phyloP scores from a whole-genome alignment of 106 monocot genomes.

The Phalaenopsis equestris region DNA sequence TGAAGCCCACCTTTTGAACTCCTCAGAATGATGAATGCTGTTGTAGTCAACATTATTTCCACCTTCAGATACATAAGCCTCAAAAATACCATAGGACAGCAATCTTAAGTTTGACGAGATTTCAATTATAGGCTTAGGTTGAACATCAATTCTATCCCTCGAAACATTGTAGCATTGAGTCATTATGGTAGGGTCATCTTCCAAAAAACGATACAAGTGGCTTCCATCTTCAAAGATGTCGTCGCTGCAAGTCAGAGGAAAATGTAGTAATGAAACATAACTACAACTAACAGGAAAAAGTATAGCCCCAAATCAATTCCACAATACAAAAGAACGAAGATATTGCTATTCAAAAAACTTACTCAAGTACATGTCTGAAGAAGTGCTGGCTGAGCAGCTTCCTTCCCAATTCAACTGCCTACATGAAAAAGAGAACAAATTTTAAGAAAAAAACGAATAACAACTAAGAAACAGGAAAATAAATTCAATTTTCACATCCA shows the following conservation, averaged over 20 bases:
- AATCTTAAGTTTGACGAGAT: conserved; percentile 64
- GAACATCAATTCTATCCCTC: conserved; percentile 50
- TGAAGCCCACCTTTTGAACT: conserved; percentile 60
- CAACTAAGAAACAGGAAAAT: neutral
- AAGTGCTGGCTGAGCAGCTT: conserved; percentile 69
- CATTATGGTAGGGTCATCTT: conserved; percentile 66
- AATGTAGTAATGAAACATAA: neutral
- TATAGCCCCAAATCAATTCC: neutral
- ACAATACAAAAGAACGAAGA: neutral
- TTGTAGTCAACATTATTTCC: conserved; percentile 76
- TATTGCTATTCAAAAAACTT: conserved; percentile 18
- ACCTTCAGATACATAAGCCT: conserved; percentile 93
- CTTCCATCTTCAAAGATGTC: conserved; percentile 94
- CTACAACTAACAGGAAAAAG: neutral
- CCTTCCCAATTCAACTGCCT: conserved; percentile 89
- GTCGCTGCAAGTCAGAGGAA: conserved; percentile 44
- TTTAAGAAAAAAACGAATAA: neutral
- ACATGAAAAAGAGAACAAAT: neutral
- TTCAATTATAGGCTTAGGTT: conserved; percentile 71
- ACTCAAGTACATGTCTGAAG: conserved; percentile 82
- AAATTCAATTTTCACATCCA: neutral
- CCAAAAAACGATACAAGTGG: conserved; percentile 80
- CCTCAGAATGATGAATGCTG: conserved; percentile 64
- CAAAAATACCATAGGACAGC: conserved; percentile 68
- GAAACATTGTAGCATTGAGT: conserved; percentile 78